A percentile compares a stretch with the other conserved stretches of the same genome.
These are phyloP conservation scores for Theobroma grandiflorum DNA, from an alignment of 441 rosid genomes.

Conservation along the genomic window DNA sequence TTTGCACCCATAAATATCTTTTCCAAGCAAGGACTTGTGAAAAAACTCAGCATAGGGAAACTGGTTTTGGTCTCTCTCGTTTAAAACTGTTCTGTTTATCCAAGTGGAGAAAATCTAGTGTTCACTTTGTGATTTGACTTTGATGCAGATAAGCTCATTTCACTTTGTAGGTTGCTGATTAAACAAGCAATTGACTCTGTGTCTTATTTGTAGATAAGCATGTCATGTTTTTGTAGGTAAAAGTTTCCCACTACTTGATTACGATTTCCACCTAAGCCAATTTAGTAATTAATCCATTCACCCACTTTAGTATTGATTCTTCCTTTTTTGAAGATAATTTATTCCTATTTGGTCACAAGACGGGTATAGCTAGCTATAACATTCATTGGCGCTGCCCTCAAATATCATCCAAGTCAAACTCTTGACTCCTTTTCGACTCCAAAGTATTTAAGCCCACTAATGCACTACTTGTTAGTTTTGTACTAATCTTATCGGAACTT, in stretches of 20 bases:
- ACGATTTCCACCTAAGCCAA: constrained; percentile 6
- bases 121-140: constrained; percentile 32
- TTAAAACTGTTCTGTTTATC: neutral
- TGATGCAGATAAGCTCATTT: neutral
- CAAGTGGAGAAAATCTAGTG: constrained; percentile 32
- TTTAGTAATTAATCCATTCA: neutral
- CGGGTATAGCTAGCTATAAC: neutral
- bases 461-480: neutral
- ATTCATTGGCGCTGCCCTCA: neutral
- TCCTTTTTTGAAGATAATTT: neutral
- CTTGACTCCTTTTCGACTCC: no score
- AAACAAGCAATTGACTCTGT: constrained; percentile 28
- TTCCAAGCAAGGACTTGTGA: constrained; percentile 7
- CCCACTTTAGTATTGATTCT: neutral
- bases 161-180: constrained; percentile 21
- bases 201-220: neutral
- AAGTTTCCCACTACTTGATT: neutral
- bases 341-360: neutral
- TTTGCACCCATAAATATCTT: neutral
- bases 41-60: neutral
- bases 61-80: neutral
- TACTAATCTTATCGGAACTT: neutral
- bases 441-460: neutral
- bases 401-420: neutral
- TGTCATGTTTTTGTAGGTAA: neutral